Evolutionary conservation across 257 asterid species (phyloP), one percentile per base, ranked within the genome.

Genomic region (Misopates orontium): DNA sequence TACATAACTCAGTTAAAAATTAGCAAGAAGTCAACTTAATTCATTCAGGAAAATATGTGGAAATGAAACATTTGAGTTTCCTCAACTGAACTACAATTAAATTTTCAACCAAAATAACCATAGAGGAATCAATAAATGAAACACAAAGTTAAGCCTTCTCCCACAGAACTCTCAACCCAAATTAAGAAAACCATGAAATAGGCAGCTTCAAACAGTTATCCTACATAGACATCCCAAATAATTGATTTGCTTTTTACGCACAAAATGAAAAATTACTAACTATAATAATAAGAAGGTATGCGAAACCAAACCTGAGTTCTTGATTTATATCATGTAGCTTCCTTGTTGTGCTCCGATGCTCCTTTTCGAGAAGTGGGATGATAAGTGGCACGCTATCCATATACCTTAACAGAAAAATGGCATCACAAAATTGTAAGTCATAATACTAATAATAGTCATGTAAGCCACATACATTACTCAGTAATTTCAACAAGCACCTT

Each of bases 341-440:
- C 80, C 88, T 85, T 56, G 90, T 84, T 56, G 88, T 71, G 73
- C 85, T 80, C 67, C 98, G 92, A 39, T 81, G 39, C 79, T 92
- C 96, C 80, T 87, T 89, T 73, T 92, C 98, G 51, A 92, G 97
- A 75, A 92, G 98, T 32, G 97, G 97, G 75, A 92, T 84, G 76
- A 92, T 85, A 76, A 85, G 70, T 56, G 98, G 98, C 47, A 92
- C 95, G 47, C 91, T 87, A 67, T 92, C 92, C 97, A 89, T 82
- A 68, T 92, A 92, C 96, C 98, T 91, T 53, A n/a, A 57, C 6
- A 36, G 28, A 73, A 64, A 49, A 66, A 70, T 68, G 55, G 61
- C 48, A 70, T 75, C 60, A 68, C 59, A 73, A 71, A 60, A 21
- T 41, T 39, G 54, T 52, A 56, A 75, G 79, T 67, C 68, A 23